phyloP scores from a whole-genome alignment of 257 asterid species.

The Capsicum pubescens region DNA sequence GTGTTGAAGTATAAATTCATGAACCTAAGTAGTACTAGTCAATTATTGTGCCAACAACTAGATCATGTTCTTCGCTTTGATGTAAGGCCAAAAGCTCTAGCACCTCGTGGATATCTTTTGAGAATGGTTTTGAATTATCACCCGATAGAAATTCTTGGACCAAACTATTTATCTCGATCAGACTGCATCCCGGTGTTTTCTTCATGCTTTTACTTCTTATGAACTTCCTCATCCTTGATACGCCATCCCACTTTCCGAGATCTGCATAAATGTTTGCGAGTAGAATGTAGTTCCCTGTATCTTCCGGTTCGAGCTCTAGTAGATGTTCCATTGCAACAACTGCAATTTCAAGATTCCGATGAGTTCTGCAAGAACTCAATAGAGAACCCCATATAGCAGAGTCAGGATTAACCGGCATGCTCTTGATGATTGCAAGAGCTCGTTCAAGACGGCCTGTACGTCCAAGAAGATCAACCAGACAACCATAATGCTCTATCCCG shows the following conservation, averaged over 20 bases:
- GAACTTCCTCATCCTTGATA: conserved; percentile 57
- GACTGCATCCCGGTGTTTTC: conserved; percentile 30
- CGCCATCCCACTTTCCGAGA: conserved; percentile 78
- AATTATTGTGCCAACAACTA: conserved; percentile 33
- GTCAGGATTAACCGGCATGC: conserved; percentile 69
- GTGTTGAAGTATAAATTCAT: neutral
- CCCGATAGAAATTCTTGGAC: conserved; percentile 74
- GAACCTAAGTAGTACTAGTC: neutral
- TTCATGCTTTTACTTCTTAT: conserved; percentile 24
- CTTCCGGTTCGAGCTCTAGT: conserved; percentile 69
- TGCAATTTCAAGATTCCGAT: conserved; percentile 65
- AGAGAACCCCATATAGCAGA: conserved; percentile 86
- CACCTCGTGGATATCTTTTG: conserved; percentile 46
- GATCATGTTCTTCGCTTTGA: conserved; percentile 41
- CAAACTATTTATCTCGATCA: conserved; percentile 60
- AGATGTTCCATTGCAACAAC: conserved; percentile 62
- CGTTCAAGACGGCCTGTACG: conserved; percentile 67
- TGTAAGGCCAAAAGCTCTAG: conserved; percentile 53
- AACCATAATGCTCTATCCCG: conserved; percentile 29
- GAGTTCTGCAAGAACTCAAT: conserved; percentile 70
- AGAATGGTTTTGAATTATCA: conserved; percentile 60
- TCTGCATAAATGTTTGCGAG: conserved; percentile 81
- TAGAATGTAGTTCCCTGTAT: conserved; percentile 64
- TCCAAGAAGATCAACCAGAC: conserved; percentile 44
- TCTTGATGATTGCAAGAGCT: conserved; percentile 54